Evolutionary conservation across 139 green algal species (phyloP), one percentile per base, ranked within the genome.

Genomic region (Chlorella vulgaris): DNA sequence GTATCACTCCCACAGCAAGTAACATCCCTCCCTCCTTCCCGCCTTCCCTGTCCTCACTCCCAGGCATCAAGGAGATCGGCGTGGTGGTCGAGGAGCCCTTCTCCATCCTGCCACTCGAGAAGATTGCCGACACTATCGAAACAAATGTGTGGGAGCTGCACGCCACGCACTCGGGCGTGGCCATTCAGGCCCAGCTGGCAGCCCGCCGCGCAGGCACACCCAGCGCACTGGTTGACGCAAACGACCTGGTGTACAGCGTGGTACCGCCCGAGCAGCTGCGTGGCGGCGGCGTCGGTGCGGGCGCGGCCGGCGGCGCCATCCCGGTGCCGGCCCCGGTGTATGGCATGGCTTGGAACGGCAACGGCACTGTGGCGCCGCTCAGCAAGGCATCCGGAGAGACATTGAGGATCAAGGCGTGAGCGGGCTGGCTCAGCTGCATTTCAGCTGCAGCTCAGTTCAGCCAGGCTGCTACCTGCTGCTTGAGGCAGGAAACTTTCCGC

Each of bases 61-160:
- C 77, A 86, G 93, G 91, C 62, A 97, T 97, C 62, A 93, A 79
- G 73, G 73, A 79, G 73, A 67, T 79, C 68, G 73, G 73, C 26
- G 73, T 79, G 53, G 53, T 67, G 2, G 58, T 79, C 13, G 73
- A 80, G 58, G 74, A 92, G 80, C 87, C 87, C 33, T 90, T 91
- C 69, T 55, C 77, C 40, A 85, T 91, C 47, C 83, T 91, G 38
- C 85, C 87, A 3, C 68, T 91, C 3, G 78, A 88, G 63, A 50
- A 43, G 4, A 29, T 35, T 19, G 10, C 55, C 58, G 75, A 83
- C 78, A 81, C 78, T 6, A 84, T 87, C 40, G 53, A 81, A 60
- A n/a, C 40, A 43, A 83, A 83, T 43, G 51, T 83, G 24, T 28
- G n/a, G 47, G 77, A 83, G 65, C 65, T 83, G 65, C 77, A 76